Evolutionary conservation across 495 filamentous ascomycete genomes (phyloP).

Genomic region (Penicillium macrosclerotiorum): DNA sequence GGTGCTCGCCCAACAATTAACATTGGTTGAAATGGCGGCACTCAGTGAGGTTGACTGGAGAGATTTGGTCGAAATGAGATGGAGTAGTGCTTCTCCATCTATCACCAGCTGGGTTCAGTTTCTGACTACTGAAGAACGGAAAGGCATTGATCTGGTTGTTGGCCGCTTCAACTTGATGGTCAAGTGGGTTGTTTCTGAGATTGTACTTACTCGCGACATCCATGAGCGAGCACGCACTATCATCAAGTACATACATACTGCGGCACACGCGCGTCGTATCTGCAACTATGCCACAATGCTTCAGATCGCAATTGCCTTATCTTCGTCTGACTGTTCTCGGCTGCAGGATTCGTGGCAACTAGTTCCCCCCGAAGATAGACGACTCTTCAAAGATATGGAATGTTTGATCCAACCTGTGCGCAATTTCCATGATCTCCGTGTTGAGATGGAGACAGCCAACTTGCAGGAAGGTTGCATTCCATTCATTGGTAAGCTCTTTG

Average conservation of each 20-base stretch:
- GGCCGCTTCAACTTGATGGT: conserved; percentile 97
- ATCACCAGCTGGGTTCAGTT: conserved; percentile 87
- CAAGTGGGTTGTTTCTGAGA: conserved; percentile 93
- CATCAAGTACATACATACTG: conserved; percentile 90
- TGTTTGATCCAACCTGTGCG: conserved; percentile 77
- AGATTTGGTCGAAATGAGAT: conserved; percentile 91
- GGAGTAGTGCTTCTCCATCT: conserved; percentile 69
- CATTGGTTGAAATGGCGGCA: conserved; percentile 93
- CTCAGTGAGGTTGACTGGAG: conserved; percentile 97
- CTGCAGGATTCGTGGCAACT: conserved; percentile 79
- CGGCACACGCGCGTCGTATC: conserved; percentile 75
- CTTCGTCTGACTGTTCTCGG: conserved; percentile 75
- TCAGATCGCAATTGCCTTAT: conserved; percentile 87
- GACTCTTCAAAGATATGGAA: conserved; percentile 78
- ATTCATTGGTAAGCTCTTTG: conserved; percentile 77
- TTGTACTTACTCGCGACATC: conserved; percentile 77
- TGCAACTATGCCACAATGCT: conserved; percentile 97
- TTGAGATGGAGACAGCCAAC: conserved; percentile 83
- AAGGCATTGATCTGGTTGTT: conserved; percentile 92
- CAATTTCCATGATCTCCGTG: conserved; percentile 87
- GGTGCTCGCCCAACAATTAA: conserved; percentile 88
- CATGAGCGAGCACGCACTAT: conserved; percentile 82
- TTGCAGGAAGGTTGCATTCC: conserved; percentile 89
- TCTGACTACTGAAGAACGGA: conserved; percentile 73
- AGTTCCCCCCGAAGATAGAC: conserved; percentile 66